Conservation (phyloP, 2,329 filamentous ascomycete genomes). For the Albophoma yamanashiensis region DNA sequence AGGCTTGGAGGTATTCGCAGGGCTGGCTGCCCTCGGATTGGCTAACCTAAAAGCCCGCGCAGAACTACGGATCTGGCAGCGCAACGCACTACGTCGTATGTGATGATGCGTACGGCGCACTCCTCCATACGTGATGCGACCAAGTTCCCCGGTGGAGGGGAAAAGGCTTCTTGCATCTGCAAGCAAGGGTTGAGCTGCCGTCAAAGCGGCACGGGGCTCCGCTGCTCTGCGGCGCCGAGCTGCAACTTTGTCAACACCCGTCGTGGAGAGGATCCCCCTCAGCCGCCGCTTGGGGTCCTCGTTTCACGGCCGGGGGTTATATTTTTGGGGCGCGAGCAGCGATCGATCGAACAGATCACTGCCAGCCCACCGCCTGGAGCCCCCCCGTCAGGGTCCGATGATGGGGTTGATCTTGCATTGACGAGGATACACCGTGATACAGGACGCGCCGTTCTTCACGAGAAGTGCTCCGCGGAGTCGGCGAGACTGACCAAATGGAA, state of each 20-base stretch:
- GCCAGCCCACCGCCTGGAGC: not conserved
- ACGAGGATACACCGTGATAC: not conserved
- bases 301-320: not conserved
- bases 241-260: not conserved
- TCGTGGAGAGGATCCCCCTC: not conserved
- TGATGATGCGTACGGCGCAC: not conserved
- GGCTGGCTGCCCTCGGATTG: not conserved
- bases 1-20: too few species aligned
- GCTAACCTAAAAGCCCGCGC: not conserved
- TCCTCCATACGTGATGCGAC: not conserved
- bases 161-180: not conserved
- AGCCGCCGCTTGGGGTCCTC: not conserved
- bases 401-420: not conserved
- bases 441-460: not conserved
- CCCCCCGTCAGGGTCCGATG: not conserved
- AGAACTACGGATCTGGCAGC: not conserved
- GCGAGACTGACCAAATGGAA: not conserved
- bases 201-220: not conserved
- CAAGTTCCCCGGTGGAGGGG: not conserved
- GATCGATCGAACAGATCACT: not conserved
- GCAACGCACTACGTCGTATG: not conserved
- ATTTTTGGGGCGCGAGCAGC: not conserved
- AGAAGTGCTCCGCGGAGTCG: not conserved
- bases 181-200: not conserved
- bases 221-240: not conserved